Conservation (phyloP, 345 rosid species). For the Moringa oleifera region DNA sequence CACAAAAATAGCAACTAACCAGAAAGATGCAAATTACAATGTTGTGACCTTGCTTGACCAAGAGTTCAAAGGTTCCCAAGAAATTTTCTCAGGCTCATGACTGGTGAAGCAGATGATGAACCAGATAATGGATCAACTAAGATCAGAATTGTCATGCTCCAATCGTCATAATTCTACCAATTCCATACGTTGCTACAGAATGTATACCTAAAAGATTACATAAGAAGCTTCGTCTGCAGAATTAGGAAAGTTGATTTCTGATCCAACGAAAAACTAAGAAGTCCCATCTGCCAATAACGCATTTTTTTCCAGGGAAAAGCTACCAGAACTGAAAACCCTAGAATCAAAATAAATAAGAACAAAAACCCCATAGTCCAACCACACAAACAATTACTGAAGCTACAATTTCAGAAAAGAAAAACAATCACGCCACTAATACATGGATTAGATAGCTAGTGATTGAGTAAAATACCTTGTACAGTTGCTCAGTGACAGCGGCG, state of each 20-base stretch:
- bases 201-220: background rate
- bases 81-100: background rate
- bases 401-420: background rate
- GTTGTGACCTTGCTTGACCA: no score
- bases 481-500: slow-evolving; percentile 83
- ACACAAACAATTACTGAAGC: background rate
- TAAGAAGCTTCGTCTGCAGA: no score
- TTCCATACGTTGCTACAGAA: background rate
- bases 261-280: background rate
- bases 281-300: background rate
- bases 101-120: no score
- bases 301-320: background rate
- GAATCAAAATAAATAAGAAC: background rate
- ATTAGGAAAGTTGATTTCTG: no score
- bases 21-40: background rate
- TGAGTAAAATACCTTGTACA: slow-evolving; percentile 50
- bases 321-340: background rate
- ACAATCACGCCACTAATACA: background rate
- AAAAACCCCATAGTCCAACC: background rate
- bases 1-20: background rate
- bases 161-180: background rate
- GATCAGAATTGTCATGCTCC: background rate
- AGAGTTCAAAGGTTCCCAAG: background rate
- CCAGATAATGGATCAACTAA: background rate
- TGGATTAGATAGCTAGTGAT: background rate